These are phyloP conservation scores for thale cress (Arabidopsis thaliana) DNA, from an alignment of 345 rosid species.

Conservation along the genomic window TAIR10.1 NC_003071.7:3579001-3579500, in stretches of 20 bases:
- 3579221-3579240: background rate
- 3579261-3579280: constrained; percentile 94
- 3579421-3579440: constrained; percentile 84
- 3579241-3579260: constrained; percentile 56
- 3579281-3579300: constrained; percentile 78
- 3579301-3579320: constrained; percentile 75
- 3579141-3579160: constrained; percentile 91
- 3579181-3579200: background rate
- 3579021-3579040: constrained; percentile 88
- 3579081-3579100: constrained; percentile 92
- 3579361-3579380: background rate
- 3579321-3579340: constrained; percentile 83
- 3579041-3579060: constrained; percentile 96
- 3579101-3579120: constrained; percentile 85
- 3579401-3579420: constrained; percentile 19
- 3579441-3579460: constrained; percentile 72
- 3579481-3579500: constrained; percentile 69
- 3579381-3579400: constrained; percentile 15
- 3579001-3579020: constrained; percentile 76
- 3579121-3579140: constrained; percentile 84
- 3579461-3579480: constrained; percentile 77
- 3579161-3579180: constrained; percentile 61
- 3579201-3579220: background rate
- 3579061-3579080: constrained; percentile 94
- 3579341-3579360: constrained; percentile 53